Conservation (phyloP, 306 rosid genomes). For the Rosa multiflora region DNA sequence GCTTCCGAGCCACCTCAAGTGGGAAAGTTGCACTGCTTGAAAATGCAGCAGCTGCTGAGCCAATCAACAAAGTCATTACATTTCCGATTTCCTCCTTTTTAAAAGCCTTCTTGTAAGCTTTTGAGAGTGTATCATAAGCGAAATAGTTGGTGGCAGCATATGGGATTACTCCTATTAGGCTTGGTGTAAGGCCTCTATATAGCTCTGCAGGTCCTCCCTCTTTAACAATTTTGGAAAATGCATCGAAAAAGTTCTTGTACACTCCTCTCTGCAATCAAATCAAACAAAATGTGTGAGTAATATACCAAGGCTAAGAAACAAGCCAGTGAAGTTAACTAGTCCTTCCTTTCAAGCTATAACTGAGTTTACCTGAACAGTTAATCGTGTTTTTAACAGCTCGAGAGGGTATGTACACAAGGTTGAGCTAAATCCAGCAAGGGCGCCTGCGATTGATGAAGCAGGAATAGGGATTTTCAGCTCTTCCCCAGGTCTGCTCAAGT, state of each 20-base stretch:
- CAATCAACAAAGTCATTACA: slow-evolving; percentile 60
- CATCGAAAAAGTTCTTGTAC: slow-evolving; percentile 54
- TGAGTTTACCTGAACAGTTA: slow-evolving; percentile 56
- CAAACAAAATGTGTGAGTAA: background rate
- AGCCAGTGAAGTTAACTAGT: background rate
- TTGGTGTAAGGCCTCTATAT: slow-evolving; percentile 75
- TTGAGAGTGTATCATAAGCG: slow-evolving; percentile 69
- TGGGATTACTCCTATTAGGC: slow-evolving; percentile 76
- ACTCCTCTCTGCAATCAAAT: slow-evolving; percentile 60
- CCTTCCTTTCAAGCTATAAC: background rate
- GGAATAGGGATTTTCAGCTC: slow-evolving; percentile 48
- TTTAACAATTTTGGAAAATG: slow-evolving; percentile 44
- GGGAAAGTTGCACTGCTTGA: slow-evolving; percentile 83
- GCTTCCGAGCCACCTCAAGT: slow-evolving; percentile 80
- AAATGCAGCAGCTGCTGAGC: slow-evolving; percentile 71
- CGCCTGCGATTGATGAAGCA: slow-evolving; percentile 66
- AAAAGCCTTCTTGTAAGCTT: slow-evolving; percentile 50
- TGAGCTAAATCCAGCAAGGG: slow-evolving; percentile 80
- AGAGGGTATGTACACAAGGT: slow-evolving; percentile 74
- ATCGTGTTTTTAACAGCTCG: slow-evolving; percentile 69
- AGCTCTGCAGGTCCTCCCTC: slow-evolving; percentile 80
- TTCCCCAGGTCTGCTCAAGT: slow-evolving; percentile 58
- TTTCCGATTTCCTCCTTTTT: slow-evolving; percentile 61
- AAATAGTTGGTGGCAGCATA: slow-evolving; percentile 77
- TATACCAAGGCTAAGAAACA: background rate